These are phyloP conservation scores for Boletus edulis DNA, from an alignment of 768 basidiomycete genomes.

Conservation along the genomic window DNA sequence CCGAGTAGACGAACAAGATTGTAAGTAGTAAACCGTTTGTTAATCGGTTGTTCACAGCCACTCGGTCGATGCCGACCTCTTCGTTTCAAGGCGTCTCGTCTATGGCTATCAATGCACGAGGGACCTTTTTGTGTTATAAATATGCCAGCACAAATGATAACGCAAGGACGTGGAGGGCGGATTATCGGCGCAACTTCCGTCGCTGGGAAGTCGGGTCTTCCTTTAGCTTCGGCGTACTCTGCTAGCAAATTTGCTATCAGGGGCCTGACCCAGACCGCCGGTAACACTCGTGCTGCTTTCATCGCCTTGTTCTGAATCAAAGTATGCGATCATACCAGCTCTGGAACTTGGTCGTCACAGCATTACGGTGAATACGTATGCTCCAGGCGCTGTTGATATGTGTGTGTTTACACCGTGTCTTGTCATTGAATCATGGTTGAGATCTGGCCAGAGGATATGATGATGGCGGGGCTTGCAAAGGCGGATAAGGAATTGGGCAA, in stretches of 20 bases:
- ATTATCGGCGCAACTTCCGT: neutral
- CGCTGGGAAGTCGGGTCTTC: neutral
- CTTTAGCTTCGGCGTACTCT: neutral
- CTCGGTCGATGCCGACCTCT: too few relatives aligned
- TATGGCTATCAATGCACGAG: neutral
- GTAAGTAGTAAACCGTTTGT: too few relatives aligned
- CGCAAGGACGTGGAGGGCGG: neutral
- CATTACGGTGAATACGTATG: neutral
- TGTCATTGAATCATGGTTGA: neutral
- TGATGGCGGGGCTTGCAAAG: neutral
- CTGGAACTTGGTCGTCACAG: neutral
- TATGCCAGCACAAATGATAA: neutral
- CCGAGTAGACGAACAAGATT: too few relatives aligned
- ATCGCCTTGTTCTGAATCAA: neutral
- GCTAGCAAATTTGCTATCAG: neutral
- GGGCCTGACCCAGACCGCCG: neutral
- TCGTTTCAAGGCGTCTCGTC: too few relatives aligned
- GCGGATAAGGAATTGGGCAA: neutral
- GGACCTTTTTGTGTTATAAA: neutral
- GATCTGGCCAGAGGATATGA: neutral
- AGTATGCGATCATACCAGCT: neutral
- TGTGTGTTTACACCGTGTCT: neutral
- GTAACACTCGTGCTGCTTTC: neutral
- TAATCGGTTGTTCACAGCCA: too few relatives aligned
- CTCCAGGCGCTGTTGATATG: neutral